Evolutionary conservation across 495 filamentous ascomycete species (phyloP), one percentile per base, ranked within the genome.

Genomic region (Xylaria sp.): DNA sequence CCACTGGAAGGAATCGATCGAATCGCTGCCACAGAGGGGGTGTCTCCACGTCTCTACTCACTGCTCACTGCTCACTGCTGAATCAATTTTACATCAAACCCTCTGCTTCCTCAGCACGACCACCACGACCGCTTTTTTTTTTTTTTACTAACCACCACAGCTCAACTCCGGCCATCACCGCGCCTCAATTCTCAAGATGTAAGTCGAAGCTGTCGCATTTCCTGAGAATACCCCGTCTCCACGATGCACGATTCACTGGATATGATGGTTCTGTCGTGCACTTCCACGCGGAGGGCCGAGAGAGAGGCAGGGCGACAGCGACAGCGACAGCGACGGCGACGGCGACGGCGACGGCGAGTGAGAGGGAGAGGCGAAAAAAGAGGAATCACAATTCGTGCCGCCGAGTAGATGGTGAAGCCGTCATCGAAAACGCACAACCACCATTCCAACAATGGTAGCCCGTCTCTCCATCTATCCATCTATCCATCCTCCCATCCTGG

Each of bases 101-200:
- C 69, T 66, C 69, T 71, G 61, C 40, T 46, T 41, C 61, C 52
- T 29, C 61, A 65, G 61, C 46, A 55, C 61, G 40, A 65, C 61
- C 72, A 71, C 68, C 70, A 77, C 70, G 71, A 74, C 75, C 73
- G 74, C 75, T 71, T 61, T 74, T 74, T 63, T 53, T 76, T 71
- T 61, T 74, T 74, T 63, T 53, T 76, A 75, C 76, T 77, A 80
- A 80, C 74, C 74, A 70, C 64, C 63, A 73, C 71, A 78, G 77
- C 75, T 71, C 72, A 71, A 26, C 19, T 41, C 69, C 52, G 77
- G 74, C 77, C 77, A 78, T 79, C 77, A 73, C 59, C 75, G 63
- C 24, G 43, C 63, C 66, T 50, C 69, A 71, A 61, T 66, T 69
- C 41, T 78, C 79, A 80, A 78, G 79, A 80, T 80, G 79, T 80